Percentiles rank a stretch among this genome's conserved stretches.
Evolutionary conservation across 305 asterid genomes (phyloP).

Genomic region (Withania somnifera): DNA sequence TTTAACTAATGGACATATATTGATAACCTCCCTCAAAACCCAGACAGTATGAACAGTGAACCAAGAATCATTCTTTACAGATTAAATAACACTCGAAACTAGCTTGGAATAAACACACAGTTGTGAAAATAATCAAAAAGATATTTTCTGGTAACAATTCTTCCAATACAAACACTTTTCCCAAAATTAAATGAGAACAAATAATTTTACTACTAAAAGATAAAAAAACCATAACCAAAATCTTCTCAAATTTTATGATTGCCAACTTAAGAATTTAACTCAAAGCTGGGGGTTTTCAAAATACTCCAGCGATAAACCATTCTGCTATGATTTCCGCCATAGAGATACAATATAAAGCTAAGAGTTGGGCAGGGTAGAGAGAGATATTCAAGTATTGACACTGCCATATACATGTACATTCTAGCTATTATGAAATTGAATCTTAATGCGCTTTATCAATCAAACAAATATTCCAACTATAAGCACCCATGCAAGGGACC

Average conservation of each 20-base stretch:
- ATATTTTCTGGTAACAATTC: background rate
- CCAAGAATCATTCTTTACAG: background rate
- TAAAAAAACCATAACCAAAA: background rate
- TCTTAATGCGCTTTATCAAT: background rate
- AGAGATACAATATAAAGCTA: background rate
- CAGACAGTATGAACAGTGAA: too few relatives aligned
- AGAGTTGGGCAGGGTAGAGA: background rate
- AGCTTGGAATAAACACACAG: background rate
- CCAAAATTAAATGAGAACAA: background rate
- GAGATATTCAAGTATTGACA: background rate
- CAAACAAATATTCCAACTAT: background rate
- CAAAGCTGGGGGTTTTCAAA: background rate
- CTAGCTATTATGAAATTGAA: background rate
- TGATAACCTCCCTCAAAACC: too few relatives aligned
- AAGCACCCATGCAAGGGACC: background rate
- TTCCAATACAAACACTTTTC: background rate
- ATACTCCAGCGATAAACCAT: background rate
- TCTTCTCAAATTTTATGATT: background rate
- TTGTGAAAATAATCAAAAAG: background rate
- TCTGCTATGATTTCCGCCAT: background rate
- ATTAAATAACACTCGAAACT: background rate
- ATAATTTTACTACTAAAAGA: background rate
- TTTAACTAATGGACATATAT: too few relatives aligned
- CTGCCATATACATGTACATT: background rate
- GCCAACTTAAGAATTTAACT: background rate